Conservation (phyloP, 2,329 filamentous ascomycete genomes). For the Exophiala bonariae region DNA sequence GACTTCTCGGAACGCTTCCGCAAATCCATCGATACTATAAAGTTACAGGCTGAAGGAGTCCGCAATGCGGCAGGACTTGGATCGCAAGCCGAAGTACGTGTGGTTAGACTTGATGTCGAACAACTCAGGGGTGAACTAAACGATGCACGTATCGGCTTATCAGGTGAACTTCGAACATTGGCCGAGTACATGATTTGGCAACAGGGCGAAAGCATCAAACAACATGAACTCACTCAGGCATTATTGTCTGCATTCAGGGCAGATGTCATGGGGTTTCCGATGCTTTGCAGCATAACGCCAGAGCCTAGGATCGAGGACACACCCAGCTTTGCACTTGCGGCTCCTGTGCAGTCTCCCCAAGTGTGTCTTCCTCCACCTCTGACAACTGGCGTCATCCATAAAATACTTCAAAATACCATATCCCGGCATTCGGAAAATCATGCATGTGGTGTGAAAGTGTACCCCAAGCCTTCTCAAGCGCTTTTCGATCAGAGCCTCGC, state of each 20-base stretch:
- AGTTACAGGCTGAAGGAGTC: background rate
- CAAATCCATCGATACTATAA: background rate
- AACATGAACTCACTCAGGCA: background rate
- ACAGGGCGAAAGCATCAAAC: background rate
- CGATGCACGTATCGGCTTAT: background rate
- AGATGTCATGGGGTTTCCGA: background rate
- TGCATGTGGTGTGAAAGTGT: background rate
- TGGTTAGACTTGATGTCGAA: background rate
- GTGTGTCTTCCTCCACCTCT: background rate
- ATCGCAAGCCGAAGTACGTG: background rate
- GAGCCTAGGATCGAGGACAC: too few species aligned
- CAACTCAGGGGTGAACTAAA: background rate
- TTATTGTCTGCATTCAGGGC: background rate
- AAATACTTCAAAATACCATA: background rate
- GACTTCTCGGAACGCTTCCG: conserved; percentile 1
- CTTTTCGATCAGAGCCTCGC: background rate
- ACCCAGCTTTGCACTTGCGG: too few species aligned
- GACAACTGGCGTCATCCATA: background rate
- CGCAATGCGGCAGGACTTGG: background rate
- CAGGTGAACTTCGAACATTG: background rate
- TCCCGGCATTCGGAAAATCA: background rate
- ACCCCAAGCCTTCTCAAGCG: background rate
- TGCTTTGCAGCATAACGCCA: background rate
- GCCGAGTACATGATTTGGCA: background rate
- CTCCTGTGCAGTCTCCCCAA: too few species aligned